A percentile compares a stretch with the other conserved stretches of the same genome.
phyloP scores from a whole-genome alignment of 768 basidiomycete species.

The Auricularia auricula-judae region DNA sequence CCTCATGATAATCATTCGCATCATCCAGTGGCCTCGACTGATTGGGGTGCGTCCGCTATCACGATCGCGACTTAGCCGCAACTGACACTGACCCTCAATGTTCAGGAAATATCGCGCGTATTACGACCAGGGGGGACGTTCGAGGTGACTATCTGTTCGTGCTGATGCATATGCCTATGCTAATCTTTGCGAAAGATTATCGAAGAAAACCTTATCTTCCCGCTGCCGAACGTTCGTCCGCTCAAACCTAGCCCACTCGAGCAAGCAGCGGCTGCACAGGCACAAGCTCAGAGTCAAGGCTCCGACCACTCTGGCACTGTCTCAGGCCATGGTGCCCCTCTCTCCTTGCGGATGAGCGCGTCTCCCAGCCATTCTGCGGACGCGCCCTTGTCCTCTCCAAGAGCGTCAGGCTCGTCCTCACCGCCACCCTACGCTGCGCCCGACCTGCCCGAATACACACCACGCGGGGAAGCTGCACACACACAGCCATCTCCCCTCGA shows the following conservation, averaged over 20 bases:
- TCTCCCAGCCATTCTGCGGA: not conserved
- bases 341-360: not conserved
- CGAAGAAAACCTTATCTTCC: constrained; percentile 1
- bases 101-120: not conserved
- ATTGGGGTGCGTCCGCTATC: not conserved
- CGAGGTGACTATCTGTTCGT: not conserved
- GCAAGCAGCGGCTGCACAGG: not conserved
- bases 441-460: not conserved
- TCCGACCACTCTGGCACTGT: not conserved
- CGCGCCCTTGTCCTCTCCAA: not conserved
- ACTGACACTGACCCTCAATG: not conserved
- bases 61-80: not conserved
- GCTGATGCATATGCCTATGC: not conserved
- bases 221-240: not conserved
- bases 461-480: not conserved
- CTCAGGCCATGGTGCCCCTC: not conserved
- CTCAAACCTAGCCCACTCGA: not conserved
- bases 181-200: not conserved
- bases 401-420: not conserved
- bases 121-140: not conserved
- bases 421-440: not conserved
- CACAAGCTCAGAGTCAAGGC: not conserved
- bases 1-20: not conserved
- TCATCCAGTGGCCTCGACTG: not conserved
- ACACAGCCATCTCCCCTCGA: not conserved